Evolutionary conservation across 2,329 filamentous ascomycete species (phyloP).

Genomic region (Pestalotiopsis sp.): DNA sequence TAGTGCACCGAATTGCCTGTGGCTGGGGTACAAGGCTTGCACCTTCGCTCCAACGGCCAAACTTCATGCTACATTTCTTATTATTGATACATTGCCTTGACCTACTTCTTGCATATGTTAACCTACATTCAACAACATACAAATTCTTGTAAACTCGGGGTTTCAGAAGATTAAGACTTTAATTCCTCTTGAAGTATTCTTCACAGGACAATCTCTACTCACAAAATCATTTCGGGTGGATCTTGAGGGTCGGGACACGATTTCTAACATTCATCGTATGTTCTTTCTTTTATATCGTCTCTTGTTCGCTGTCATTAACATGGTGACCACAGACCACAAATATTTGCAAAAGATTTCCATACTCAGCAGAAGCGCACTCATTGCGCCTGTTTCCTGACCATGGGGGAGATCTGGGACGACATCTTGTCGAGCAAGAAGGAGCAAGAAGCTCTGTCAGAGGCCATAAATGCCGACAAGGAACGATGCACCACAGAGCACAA

Average conservation of each 20-base stretch:
- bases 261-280: not conserved
- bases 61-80: too few relatives aligned
- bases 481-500: slow-evolving; percentile 46
- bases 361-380: not conserved
- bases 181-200: too few relatives aligned
- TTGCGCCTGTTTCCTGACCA: slow-evolving; percentile 14
- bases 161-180: too few relatives aligned
- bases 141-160: too few relatives aligned
- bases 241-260: not conserved
- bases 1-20: too few relatives aligned
- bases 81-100: too few relatives aligned
- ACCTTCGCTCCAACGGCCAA: too few relatives aligned
- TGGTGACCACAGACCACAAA: not conserved
- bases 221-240: not conserved
- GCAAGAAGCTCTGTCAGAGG: slow-evolving; percentile 39
- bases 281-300: not conserved
- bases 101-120: too few relatives aligned
- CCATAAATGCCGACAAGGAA: slow-evolving; percentile 44
- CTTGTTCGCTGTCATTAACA: not conserved
- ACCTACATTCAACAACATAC: too few relatives aligned
- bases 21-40: too few relatives aligned
- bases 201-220: too few relatives aligned
- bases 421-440: slow-evolving; percentile 32
- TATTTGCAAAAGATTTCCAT: not conserved
- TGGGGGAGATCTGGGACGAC: slow-evolving; percentile 37